phyloP scores from a whole-genome alignment of 495 filamentous ascomycete genomes.

The Delitschia confertaspora region DNA sequence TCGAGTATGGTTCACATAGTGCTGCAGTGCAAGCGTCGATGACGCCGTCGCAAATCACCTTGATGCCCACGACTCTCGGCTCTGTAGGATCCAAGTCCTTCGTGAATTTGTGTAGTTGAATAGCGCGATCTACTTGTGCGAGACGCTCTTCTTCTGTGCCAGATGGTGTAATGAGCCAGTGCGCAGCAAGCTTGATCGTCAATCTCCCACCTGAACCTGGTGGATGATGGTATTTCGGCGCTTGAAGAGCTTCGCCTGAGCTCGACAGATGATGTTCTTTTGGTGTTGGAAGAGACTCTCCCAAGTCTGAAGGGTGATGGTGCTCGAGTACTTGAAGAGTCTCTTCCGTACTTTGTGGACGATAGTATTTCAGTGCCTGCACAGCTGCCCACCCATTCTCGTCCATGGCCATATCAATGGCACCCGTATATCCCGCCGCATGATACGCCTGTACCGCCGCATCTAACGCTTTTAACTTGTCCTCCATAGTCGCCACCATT shows the following conservation, averaged over 20 bases:
- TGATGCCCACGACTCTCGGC: conserved; percentile 55
- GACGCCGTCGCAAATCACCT: conserved; percentile 60
- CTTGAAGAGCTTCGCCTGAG: background rate
- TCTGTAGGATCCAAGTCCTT: conserved; percentile 42
- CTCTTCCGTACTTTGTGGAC: conserved; percentile 20
- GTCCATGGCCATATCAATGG: conserved; percentile 67
- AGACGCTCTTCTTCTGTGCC: conserved; percentile 39
- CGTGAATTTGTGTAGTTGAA: conserved; percentile 43
- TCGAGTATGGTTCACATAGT: conserved; percentile 50
- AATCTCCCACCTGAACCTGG: conserved; percentile 37
- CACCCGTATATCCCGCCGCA: conserved; percentile 50
- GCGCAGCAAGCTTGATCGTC: conserved; percentile 51
- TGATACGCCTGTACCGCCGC: conserved; percentile 46
- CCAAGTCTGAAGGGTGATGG: background rate
- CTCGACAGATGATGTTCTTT: too few relatives aligned
- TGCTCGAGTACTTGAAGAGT: too few relatives aligned
- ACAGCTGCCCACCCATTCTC: conserved; percentile 48
- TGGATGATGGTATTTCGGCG: too few relatives aligned
- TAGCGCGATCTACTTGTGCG: conserved; percentile 50
- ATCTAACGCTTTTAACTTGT: conserved; percentile 45
- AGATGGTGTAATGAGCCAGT: conserved; percentile 52
- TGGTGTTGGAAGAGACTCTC: conserved; percentile 10
- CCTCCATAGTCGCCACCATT: conserved; percentile 41
- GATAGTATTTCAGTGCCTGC: conserved; percentile 38
- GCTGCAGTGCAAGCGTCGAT: conserved; percentile 60